These are phyloP conservation scores for Claviceps purpurea DNA, from an alignment of 2,329 filamentous ascomycete genomes.

Conservation along the genomic window DNA sequence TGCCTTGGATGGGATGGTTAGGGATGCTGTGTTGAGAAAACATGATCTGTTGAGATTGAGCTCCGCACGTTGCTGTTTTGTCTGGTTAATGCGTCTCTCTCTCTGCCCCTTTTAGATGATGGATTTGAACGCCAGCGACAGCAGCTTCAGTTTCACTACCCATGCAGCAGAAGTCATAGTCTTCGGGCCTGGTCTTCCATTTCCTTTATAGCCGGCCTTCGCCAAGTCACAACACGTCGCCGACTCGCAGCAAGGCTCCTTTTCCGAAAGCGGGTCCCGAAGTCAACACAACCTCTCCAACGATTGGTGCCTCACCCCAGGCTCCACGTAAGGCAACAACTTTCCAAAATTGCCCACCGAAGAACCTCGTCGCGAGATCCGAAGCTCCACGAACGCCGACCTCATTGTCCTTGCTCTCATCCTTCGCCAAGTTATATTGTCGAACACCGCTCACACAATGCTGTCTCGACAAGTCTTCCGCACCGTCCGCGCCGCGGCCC, in stretches of 20 bases:
- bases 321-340: conserved; percentile 23
- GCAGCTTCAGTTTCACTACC: not conserved
- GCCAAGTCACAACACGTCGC: no score
- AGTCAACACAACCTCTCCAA: not conserved
- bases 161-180: not conserved
- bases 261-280: not conserved
- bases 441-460: conserved; percentile 25
- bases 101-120: not conserved
- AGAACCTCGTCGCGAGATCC: conserved; percentile 18
- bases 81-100: not conserved
- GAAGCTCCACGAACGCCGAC: conserved; percentile 17
- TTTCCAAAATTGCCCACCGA: conserved; percentile 28
- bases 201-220: not conserved
- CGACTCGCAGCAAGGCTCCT: no score
- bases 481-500: conserved; percentile 42
- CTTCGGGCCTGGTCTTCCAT: not conserved
- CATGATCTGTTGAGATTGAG: not conserved
- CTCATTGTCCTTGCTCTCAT: conserved; percentile 13
- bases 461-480: conserved; percentile 47
- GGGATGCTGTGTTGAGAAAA: not conserved
- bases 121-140: not conserved
- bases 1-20: not conserved
- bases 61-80: not conserved
- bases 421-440: conserved; percentile 6
- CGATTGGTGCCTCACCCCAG: conserved; percentile 23